Percentiles rank a stretch among this genome's conserved stretches.
These are phyloP conservation scores for Stemphylium vesicarium DNA, from an alignment of 2,329 filamentous ascomycete genomes.

Conservation along the genomic window DNA sequence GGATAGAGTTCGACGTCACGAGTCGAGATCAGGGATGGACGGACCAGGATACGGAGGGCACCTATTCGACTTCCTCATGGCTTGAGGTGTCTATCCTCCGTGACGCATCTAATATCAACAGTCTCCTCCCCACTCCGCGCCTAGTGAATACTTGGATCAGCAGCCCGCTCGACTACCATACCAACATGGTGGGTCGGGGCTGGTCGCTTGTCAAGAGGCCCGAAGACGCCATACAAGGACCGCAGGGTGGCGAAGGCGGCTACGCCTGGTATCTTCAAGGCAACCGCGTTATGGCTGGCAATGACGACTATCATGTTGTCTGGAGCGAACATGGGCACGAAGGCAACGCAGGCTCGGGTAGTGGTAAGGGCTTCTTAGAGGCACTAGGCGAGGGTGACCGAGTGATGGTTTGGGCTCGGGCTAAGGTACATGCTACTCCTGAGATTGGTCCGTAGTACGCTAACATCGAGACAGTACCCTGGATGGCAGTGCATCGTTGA, in stretches of 20 bases:
- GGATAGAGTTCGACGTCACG: slow-evolving; percentile 31
- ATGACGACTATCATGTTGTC: slow-evolving; percentile 21
- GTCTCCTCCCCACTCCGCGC: slow-evolving; percentile 4
- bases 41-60: slow-evolving; percentile 30
- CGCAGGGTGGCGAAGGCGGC: slow-evolving; percentile 31
- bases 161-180: slow-evolving; percentile 14
- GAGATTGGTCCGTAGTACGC: too few species aligned
- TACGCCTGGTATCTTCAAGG: slow-evolving; percentile 44
- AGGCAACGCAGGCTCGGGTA: slow-evolving; percentile 34
- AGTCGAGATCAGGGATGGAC: slow-evolving; percentile 46
- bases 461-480: slow-evolving; percentile 13
- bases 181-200: slow-evolving; percentile 9
- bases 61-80: slow-evolving; percentile 42
- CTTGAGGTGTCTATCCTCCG: slow-evolving; percentile 41
- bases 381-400: slow-evolving; percentile 35
- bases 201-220: slow-evolving; percentile 30
- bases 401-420: slow-evolving; percentile 41
- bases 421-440: slow-evolving; percentile 22
- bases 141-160: slow-evolving; percentile 4
- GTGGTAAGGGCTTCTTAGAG: slow-evolving; percentile 35
- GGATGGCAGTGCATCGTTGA: slow-evolving; percentile 40
- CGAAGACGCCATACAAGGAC: slow-evolving; percentile 21
- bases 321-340: slow-evolving; percentile 24
- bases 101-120: slow-evolving; percentile 3
- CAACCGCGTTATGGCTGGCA: slow-evolving; percentile 32